Conservation (phyloP, 176 grass and related monocot species). For the Raddia distichophylla region DNA sequence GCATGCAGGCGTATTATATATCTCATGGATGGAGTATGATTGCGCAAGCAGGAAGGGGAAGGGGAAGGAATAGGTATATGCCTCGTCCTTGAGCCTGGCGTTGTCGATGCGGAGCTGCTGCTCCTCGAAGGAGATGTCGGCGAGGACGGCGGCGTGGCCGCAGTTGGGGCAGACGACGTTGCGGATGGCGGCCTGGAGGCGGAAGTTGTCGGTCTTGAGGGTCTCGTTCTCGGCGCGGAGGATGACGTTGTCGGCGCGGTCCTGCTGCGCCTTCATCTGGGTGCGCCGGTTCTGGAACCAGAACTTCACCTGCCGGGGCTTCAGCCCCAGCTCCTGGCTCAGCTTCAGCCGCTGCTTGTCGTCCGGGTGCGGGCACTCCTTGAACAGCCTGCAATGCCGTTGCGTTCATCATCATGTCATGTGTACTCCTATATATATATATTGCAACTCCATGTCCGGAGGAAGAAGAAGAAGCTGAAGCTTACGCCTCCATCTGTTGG, state of each 20-base stretch:
- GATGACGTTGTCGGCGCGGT: constrained; percentile 80
- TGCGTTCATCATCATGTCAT: too few relatives aligned
- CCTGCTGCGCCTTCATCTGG: constrained; percentile 98
- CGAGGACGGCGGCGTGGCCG: constrained; percentile 85
- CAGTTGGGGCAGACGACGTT: constrained; percentile 95
- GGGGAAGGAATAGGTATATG: too few relatives aligned
- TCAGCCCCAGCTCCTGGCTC: constrained; percentile 89
- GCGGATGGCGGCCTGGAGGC: constrained; percentile 83
- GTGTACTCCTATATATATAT: too few relatives aligned
- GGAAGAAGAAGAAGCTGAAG: background rate
- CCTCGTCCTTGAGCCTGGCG: constrained; percentile 92
- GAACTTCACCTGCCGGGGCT: constrained; percentile 97
- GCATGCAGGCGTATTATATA: too few relatives aligned
- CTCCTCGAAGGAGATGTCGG: constrained; percentile 90
- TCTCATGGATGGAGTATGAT: background rate
- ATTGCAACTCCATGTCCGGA: too few relatives aligned
- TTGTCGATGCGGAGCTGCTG: constrained; percentile 96
- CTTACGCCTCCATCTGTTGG: constrained; percentile 98
- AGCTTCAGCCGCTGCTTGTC: constrained; percentile 98
- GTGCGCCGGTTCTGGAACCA: constrained; percentile 99
- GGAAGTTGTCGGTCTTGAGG: constrained; percentile 88
- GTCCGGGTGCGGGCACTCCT: constrained; percentile 96
- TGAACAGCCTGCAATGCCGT: constrained; percentile 67
- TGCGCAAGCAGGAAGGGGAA: too few relatives aligned
- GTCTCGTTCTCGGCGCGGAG: constrained; percentile 89